phyloP scores from a whole-genome alignment of 2,329 filamentous ascomycete species.

The Lasiodiplodia citricola region DNA sequence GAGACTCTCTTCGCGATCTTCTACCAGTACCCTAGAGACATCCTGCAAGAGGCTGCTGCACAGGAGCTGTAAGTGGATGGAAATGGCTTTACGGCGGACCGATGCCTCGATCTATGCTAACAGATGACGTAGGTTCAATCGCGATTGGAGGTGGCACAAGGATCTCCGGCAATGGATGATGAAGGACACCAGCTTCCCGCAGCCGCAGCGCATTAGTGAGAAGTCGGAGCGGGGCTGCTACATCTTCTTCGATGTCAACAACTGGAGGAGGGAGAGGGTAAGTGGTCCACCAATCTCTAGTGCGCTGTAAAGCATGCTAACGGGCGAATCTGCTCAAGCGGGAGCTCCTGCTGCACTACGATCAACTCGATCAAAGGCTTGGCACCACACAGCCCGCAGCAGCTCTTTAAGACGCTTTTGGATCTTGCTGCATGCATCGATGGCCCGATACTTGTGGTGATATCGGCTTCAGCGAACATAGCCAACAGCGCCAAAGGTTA shows the following conservation, averaged over 20 bases:
- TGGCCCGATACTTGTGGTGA: not conserved
- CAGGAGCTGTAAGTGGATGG: conserved; percentile 58
- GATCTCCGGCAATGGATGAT: conserved; percentile 61
- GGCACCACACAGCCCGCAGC: conserved; percentile 22
- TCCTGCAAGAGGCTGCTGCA: conserved; percentile 69
- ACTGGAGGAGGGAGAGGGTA: conserved; percentile 59
- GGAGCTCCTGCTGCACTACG: conserved; percentile 59
- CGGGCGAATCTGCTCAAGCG: conserved; percentile 39
- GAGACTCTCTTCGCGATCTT: conserved; percentile 74
- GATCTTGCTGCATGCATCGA: not conserved
- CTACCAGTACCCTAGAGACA: conserved; percentile 69
- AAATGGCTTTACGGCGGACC: not conserved
- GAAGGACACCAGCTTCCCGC: conserved; percentile 54
- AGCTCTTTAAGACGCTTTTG: conserved; percentile 10
- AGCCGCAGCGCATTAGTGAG: conserved; percentile 52
- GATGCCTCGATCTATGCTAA: conserved; percentile 1
- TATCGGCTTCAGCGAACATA: not conserved
- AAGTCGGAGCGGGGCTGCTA: conserved; percentile 59
- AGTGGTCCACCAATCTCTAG: conserved; percentile 26
- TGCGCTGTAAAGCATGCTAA: conserved; percentile 29
- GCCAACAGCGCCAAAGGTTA: not conserved
- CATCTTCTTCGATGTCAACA: conserved; percentile 60
- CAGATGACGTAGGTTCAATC: conserved; percentile 39
- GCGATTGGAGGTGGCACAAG: conserved; percentile 62
- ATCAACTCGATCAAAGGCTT: conserved; percentile 53